Conservation (phyloP, 1,284 basidiomycete genomes). For the Trichosporon faecale region DNA sequence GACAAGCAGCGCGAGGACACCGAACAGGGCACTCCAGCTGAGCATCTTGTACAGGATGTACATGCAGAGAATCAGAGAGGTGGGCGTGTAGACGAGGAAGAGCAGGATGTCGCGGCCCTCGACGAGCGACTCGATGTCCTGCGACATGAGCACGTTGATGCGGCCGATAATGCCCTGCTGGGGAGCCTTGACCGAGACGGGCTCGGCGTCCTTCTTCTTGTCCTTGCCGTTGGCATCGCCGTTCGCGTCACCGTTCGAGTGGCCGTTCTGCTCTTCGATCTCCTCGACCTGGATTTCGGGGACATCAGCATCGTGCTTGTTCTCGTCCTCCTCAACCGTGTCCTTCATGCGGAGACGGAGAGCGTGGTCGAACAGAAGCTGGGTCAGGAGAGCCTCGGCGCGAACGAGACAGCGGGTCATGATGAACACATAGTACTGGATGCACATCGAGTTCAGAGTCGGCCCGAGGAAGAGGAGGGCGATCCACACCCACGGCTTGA, state of each 20-base stretch:
- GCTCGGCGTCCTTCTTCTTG: slow-evolving; percentile 24
- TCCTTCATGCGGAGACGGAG: slow-evolving; percentile 62
- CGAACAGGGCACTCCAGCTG: slow-evolving; percentile 56
- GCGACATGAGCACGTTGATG: slow-evolving; percentile 59
- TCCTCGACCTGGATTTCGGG: slow-evolving; percentile 26
- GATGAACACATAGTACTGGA: slow-evolving; percentile 51
- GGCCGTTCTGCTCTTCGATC: slow-evolving; percentile 11
- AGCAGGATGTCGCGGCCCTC: slow-evolving; percentile 49
- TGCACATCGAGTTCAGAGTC: slow-evolving; percentile 41
- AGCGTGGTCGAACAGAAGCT: slow-evolving; percentile 68
- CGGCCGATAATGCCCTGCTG: slow-evolving; percentile 58
- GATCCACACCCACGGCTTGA: slow-evolving; percentile 64
- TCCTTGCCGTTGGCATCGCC: slow-evolving; percentile 22
- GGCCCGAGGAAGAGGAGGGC: slow-evolving; percentile 61
- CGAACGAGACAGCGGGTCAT: slow-evolving; percentile 56
- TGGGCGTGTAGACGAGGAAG: slow-evolving; percentile 45
- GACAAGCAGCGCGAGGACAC: slow-evolving; percentile 57
- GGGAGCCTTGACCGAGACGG: background rate
- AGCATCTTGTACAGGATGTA: slow-evolving; percentile 46
- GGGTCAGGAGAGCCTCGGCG: slow-evolving; percentile 63
- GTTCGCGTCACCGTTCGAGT: slow-evolving; percentile 20
- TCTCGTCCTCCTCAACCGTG: slow-evolving; percentile 33
- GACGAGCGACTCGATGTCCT: slow-evolving; percentile 50
- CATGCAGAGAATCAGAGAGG: slow-evolving; percentile 44
- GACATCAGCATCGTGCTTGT: slow-evolving; percentile 2